Base-by-base conservation (phyloP, 805 yeast species). In the Metschnikowia shivogae region DNA sequence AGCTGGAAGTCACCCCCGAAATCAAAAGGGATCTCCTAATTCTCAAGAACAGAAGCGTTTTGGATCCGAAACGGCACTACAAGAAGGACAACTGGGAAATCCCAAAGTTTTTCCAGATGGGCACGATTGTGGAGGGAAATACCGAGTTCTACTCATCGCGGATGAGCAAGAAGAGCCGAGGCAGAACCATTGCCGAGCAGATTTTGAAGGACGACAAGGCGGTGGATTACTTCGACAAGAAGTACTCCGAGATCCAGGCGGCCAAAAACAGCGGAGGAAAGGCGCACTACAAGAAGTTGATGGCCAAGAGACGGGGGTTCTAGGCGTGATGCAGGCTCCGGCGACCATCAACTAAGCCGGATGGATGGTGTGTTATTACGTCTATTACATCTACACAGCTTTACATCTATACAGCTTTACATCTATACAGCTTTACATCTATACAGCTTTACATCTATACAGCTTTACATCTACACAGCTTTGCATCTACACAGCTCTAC, bases 61-160 rank as follows among this genome's bases (percentile, higher is more conserved):
- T 93, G 50, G 98, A 93, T 61, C 98, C 97, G 6, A 93, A 93
- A 67, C 78, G 97, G 56, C 96, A 89, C 66, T 93, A 93, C 67
- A 89, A 87, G 66, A 88, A 87, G 62, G 93, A 85, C 47, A 81
- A 81, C 49, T 84, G 89, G 85, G 75, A 73, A 40, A 73, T 76
- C 6, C 92, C 95, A 37, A 87, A 86, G 57, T 80, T 74, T 53
- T 89, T 93, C 62, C 93, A 92, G 47, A 78, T 86, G 55, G 99
- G 99, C 12, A 89, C 97, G 0, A 78, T 93, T 31, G 65, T 90
- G 22, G 93, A 86, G 55, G 92, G 89, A 35, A 81, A 83, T 52
- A 74, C 87, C 1, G 97, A 92, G 61, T 88, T 75, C 63, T 87
- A 74, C 67, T 78, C 82, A 32, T 68, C 80, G 4, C 73, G 95